phyloP scores from a whole-genome alignment of 2,329 filamentous ascomycete genomes.

The Colletotrichum nymphaeae region DNA sequence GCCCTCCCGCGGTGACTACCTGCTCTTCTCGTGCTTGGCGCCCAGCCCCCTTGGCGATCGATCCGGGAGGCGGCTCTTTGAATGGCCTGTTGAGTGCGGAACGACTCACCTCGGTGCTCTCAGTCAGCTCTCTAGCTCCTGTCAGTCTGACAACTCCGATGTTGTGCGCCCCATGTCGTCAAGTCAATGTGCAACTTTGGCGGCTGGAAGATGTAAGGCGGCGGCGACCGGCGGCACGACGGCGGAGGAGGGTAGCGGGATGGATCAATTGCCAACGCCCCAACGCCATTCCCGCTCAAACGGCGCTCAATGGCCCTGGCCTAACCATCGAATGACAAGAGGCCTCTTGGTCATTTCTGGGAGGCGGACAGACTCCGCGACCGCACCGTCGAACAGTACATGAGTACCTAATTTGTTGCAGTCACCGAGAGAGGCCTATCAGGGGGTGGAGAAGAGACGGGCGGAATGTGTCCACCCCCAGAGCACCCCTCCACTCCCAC shows the following conservation, averaged over 20 bases:
- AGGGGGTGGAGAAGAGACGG: conserved; percentile 16
- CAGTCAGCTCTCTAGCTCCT: background rate
- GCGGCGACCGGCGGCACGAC: background rate
- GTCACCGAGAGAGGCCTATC: conserved; percentile 26
- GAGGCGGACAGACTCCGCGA: background rate
- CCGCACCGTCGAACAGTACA: background rate
- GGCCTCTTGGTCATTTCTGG: background rate
- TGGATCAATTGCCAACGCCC: conserved; percentile 17
- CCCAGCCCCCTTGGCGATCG: conserved; percentile 32
- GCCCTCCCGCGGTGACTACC: background rate
- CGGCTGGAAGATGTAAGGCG: background rate
- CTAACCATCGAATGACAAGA: background rate
- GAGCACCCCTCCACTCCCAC: conserved; percentile 2
- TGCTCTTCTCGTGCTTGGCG: conserved; percentile 17
- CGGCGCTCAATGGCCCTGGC: background rate
- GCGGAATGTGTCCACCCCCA: conserved; percentile 9
- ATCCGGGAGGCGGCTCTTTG: conserved; percentile 10
- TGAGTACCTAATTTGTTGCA: conserved; percentile 10
- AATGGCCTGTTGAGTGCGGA: background rate
- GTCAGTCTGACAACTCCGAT: background rate
- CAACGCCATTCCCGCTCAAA: background rate
- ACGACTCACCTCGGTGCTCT: background rate
- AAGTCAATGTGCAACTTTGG: background rate
- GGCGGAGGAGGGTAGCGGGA: background rate
- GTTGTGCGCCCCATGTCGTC: background rate